Base-by-base conservation (phyloP, 2,329 filamentous ascomycete genomes). In the Trichoderma sp. region DNA sequence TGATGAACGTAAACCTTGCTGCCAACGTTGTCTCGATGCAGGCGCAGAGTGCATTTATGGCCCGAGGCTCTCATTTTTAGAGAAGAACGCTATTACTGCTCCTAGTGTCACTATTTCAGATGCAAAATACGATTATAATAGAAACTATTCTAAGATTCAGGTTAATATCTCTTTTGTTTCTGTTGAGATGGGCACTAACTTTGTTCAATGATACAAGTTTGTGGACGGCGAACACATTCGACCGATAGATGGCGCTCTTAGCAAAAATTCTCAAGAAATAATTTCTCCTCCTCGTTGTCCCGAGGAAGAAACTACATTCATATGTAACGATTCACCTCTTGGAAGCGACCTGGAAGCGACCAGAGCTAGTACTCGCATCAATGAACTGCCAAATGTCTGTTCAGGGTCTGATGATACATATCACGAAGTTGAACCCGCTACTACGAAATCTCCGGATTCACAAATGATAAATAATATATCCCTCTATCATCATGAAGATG, bases 1-100 rank as follows among this genome's bases (percentile, higher is more conserved):
- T 33, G 62, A 65, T 24, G 62, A 65, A 21, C 24, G 19, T 11
- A 65, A 65, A 37, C 62, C 62, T 31, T 52, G 62, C 7, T 65
- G 62, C 24, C 62, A 47, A 5, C 62, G 62, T 8, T 65, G 62
- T 21, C 16, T 65, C 27, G 62, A 65, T 31, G 35, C 62, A 4
- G 52, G 57, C 16, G 52, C 62, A 31, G 62, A 65, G 29, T 65
- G 62, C 37, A 27, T 57, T 13, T 65, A 57, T 33, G 52, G 62
- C 19, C 62, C 52, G 3, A 53, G 52, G 8, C 35, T 65, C n/a
- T 65, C 62, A 4, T 65, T 65, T 14, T 7, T 57, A 29, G 35
- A 65, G 27, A 65, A 65, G 52, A 65, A 65, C 5, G 52, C 62
- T 4, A 47, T 65, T 8, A 65, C 62, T 8, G 24, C 43, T 7